A percentile compares a stretch with the other conserved stretches of the same genome.
Conservation (phyloP, 441 rosid genomes). For the Hura crepitans region DNA sequence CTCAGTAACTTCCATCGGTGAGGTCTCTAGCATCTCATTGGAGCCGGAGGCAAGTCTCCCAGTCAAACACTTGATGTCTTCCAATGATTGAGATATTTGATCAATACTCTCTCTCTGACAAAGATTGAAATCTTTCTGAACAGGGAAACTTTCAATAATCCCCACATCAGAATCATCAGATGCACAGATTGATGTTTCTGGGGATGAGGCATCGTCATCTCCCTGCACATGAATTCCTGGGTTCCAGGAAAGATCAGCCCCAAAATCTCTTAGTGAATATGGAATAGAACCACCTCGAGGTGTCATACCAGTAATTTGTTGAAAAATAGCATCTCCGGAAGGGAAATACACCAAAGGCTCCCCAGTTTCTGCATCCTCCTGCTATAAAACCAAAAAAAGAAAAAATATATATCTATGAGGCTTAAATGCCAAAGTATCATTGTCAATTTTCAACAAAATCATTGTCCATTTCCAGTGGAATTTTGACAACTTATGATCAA, state of each 20-base stretch:
- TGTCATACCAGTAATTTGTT: constrained; percentile 37
- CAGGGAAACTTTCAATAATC: constrained; percentile 41
- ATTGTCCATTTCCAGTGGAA: neutral
- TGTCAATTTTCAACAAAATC: constrained; percentile 9
- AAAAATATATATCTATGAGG: too few species aligned
- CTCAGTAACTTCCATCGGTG: constrained; percentile 24
- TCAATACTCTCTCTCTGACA: constrained; percentile 28
- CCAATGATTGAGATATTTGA: constrained; percentile 27
- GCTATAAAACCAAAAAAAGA: constrained; percentile 33
- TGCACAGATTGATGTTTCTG: constrained; percentile 38
- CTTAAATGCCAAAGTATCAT: neutral
- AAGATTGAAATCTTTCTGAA: constrained; percentile 21
- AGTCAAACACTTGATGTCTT: constrained; percentile 29
- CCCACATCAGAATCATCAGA: constrained; percentile 64
- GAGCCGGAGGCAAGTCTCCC: constrained; percentile 31
- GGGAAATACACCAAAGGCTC: constrained; percentile 48
- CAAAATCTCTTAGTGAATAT: constrained; percentile 36
- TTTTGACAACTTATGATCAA: too few species aligned
- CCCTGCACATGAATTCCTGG: constrained; percentile 38
- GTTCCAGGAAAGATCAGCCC: constrained; percentile 50
- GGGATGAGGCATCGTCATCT: constrained; percentile 36
- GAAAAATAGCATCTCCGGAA: constrained; percentile 49
- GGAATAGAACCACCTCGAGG: constrained; percentile 33
- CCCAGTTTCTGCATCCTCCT: constrained; percentile 49
- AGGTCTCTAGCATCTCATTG: constrained; percentile 25